Base-by-base conservation (phyloP, 768 basidiomycete genomes). In the Suillus ampliporus region DNA sequence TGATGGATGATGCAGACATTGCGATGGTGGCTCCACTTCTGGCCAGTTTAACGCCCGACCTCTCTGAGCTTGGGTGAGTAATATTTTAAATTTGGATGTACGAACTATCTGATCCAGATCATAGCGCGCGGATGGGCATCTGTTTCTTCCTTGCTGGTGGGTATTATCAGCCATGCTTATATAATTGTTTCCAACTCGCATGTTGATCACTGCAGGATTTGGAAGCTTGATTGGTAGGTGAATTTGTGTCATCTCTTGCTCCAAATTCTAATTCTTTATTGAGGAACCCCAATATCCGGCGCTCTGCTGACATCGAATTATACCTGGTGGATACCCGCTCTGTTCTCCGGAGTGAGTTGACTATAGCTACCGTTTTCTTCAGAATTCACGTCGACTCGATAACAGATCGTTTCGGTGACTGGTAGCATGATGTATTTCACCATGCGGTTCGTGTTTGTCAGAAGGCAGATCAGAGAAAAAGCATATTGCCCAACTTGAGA, bases 271-370 rank as follows among this genome's bases (percentile, higher is more conserved):
- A 57, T 73, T 35, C 72, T 69, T 19, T 56, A 48, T 40, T 7
- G 59, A 82, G 86, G 86, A 3, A 78, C 84, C 0, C 87, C 88
- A 1, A 83, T 88, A 35, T 81, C 80, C 43, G 87, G 88, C 1
- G 83, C 85, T 3, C 75, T 89, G n/a, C 75, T 89, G 11, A 80
- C 84, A 0, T 54, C 70, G 9, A 72, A 76, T 5, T 86, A 83
- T 67, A 71, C 79, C 4, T 89, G 88, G 87, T 86, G 83, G 83
- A 77, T 81, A 14, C 84, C 86, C 5, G 81, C 81, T 3, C 48
- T 86, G 13, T 89, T 87, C 67, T 76, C 82, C 21, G 86, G 82
- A 46, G 75, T 79, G 67, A 31, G 73, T 67, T 53, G n/a, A 37
- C 15, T 0, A 7, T n/a, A 8, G 4, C 35, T 37, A 31, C 50